Conservation (phyloP, 2,329 filamentous ascomycete species). For the Phoma sp. region DNA sequence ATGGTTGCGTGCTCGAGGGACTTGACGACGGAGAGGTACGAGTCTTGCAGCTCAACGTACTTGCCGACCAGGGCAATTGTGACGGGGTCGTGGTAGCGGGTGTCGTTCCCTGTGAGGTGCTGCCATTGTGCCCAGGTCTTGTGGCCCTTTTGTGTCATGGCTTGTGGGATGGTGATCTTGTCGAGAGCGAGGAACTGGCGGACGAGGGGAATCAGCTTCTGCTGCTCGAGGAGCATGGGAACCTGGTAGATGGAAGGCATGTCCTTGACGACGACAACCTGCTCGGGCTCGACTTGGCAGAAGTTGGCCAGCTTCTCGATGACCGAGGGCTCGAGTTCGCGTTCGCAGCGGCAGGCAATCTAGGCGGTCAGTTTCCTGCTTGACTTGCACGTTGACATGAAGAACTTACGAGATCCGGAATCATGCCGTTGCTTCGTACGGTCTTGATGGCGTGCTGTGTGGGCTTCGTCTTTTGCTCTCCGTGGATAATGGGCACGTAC, state of each 20-base stretch:
- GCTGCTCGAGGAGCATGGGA: slow-evolving; percentile 85
- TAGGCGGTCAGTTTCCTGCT: slow-evolving; percentile 39
- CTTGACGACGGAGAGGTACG: slow-evolving; percentile 84
- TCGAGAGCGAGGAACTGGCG: slow-evolving; percentile 70
- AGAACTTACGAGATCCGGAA: slow-evolving; percentile 63
- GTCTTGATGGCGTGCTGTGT: slow-evolving; percentile 90
- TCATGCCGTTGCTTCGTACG: slow-evolving; percentile 77
- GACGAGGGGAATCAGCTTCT: slow-evolving; percentile 75
- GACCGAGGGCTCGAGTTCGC: slow-evolving; percentile 73
- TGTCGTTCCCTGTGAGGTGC: slow-evolving; percentile 69
- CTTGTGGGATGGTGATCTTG: slow-evolving; percentile 58
- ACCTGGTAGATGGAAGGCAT: slow-evolving; percentile 94
- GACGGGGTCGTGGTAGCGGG: slow-evolving; percentile 72
- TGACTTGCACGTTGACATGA: neutral
- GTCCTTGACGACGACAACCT: slow-evolving; percentile 87
- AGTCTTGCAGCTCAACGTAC: slow-evolving; percentile 83
- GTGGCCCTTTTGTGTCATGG: slow-evolving; percentile 67
- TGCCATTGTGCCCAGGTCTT: slow-evolving; percentile 83
- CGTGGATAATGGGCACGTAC: slow-evolving; percentile 77
- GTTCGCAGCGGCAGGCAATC: slow-evolving; percentile 93
- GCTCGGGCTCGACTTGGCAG: slow-evolving; percentile 84
- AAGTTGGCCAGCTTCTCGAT: slow-evolving; percentile 87
- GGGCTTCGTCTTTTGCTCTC: slow-evolving; percentile 95
- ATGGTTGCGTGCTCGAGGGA: slow-evolving; percentile 91
- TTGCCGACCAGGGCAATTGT: slow-evolving; percentile 90